phyloP scores from a whole-genome alignment of 768 basidiomycete genomes.

The Lenzites betulinus region DNA sequence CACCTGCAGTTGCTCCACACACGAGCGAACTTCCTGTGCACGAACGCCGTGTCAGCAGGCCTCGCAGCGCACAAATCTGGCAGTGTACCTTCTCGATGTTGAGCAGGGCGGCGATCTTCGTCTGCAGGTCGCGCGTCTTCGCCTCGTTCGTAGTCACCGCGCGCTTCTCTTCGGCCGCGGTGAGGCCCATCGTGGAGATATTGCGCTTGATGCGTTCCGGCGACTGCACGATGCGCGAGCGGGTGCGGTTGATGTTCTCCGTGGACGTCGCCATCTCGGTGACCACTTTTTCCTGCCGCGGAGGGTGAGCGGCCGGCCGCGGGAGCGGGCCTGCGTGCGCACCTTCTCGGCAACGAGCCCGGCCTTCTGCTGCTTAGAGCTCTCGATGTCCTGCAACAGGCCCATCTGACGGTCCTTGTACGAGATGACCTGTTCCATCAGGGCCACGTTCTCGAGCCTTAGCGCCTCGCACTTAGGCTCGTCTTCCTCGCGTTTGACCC shows the following conservation, averaged over 20 bases:
- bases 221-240: slow-evolving; percentile 83
- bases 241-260: slow-evolving; percentile 63
- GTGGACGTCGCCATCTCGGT: slow-evolving; percentile 58
- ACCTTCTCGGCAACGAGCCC: slow-evolving; percentile 66
- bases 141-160: slow-evolving; percentile 63
- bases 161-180: slow-evolving; percentile 70
- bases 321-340: slow-evolving; percentile 14
- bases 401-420: slow-evolving; percentile 65
- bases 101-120: slow-evolving; percentile 68
- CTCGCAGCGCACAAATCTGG: neutral
- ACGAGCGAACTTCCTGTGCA: slow-evolving; percentile 65
- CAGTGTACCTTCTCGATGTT: slow-evolving; percentile 70
- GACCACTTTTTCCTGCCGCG: slow-evolving; percentile 57
- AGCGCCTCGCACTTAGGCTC: slow-evolving; percentile 68
- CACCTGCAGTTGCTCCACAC: slow-evolving; percentile 74
- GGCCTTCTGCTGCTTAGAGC: slow-evolving; percentile 72
- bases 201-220: slow-evolving; percentile 87
- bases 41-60: neutral
- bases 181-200: slow-evolving; percentile 73
- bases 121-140: slow-evolving; percentile 76
- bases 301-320: neutral
- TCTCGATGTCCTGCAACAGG: slow-evolving; percentile 65
- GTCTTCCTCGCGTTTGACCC: slow-evolving; percentile 65
- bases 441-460: slow-evolving; percentile 56
- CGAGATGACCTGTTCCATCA: slow-evolving; percentile 66